phyloP scores from a whole-genome alignment of 805 yeast genomes.

The Cyberlindnera euphorbiiphila region DNA sequence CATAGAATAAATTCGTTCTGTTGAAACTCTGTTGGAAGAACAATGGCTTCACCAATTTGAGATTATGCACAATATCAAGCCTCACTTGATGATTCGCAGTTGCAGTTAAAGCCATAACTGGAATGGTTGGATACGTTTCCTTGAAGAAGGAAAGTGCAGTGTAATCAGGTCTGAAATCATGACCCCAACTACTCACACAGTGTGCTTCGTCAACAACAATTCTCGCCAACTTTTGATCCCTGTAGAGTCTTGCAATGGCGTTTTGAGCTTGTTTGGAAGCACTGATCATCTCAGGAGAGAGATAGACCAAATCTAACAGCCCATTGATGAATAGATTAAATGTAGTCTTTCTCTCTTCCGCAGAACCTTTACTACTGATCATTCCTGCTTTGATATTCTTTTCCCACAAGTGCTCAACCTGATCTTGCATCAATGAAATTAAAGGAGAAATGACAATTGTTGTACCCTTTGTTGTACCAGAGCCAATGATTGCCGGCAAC shows the following conservation, averaged over 20 bases:
- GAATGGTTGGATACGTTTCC: slow-evolving; percentile 68
- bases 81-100: slow-evolving; percentile 92
- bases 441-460: slow-evolving; percentile 92
- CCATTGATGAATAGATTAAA: slow-evolving; percentile 63
- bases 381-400: slow-evolving; percentile 77
- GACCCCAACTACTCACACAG: slow-evolving; percentile 98
- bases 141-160: slow-evolving; percentile 75
- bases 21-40: slow-evolving; percentile 88
- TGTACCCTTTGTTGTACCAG: slow-evolving; percentile 76
- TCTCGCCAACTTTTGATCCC: slow-evolving; percentile 61
- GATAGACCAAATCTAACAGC: slow-evolving; percentile 67
- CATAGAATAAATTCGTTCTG: slow-evolving; percentile 78
- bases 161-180: slow-evolving; percentile 96
- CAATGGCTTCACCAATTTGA: slow-evolving; percentile 57
- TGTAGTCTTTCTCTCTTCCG: slow-evolving; percentile 59
- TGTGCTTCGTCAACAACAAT: slow-evolving; percentile 97
- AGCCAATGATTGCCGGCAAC: slow-evolving; percentile 78
- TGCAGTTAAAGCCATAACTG: slow-evolving; percentile 95
- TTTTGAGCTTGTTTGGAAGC: slow-evolving; percentile 65
- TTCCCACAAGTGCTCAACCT: slow-evolving; percentile 72
- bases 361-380: slow-evolving; percentile 74
- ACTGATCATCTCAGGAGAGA: slow-evolving; percentile 93
- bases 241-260: slow-evolving; percentile 55
- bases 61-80: slow-evolving; percentile 77
- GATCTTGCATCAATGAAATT: slow-evolving; percentile 96